These are phyloP conservation scores for Aspergillus chevalieri DNA, from an alignment of 2,329 filamentous ascomycete species.

Conservation along the genomic window DNA sequence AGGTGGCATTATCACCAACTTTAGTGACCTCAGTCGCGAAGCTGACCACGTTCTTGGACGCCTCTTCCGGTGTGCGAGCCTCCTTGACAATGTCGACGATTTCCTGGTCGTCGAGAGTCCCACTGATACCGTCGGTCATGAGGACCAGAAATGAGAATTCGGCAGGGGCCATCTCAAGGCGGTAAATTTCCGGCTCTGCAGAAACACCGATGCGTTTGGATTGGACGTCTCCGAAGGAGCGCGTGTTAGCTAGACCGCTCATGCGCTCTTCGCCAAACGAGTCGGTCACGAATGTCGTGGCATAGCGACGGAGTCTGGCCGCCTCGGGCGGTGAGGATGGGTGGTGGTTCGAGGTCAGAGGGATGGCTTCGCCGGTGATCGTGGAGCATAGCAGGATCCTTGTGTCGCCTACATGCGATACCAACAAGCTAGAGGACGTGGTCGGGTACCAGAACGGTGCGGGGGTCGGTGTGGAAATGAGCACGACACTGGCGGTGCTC, in stretches of 20 bases:
- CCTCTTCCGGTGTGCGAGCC: slow-evolving; percentile 82
- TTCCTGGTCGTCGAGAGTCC: slow-evolving; percentile 82
- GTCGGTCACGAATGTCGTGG: slow-evolving; percentile 82
- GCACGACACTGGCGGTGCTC: slow-evolving; percentile 80
- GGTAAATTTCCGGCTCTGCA: slow-evolving; percentile 82
- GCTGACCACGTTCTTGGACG: slow-evolving; percentile 67
- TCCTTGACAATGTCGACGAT: slow-evolving; percentile 96
- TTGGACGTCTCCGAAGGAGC: slow-evolving; percentile 86
- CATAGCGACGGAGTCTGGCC: slow-evolving; percentile 75
- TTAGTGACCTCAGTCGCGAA: slow-evolving; percentile 80
- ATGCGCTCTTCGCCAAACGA: slow-evolving; percentile 97
- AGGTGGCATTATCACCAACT: slow-evolving; percentile 60
- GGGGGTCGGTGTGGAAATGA: slow-evolving; percentile 87
- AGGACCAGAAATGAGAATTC: slow-evolving; percentile 87
- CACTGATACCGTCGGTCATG: slow-evolving; percentile 82
- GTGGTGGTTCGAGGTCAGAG: slow-evolving; percentile 86
- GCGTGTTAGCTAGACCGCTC: slow-evolving; percentile 84
- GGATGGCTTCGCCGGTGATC: slow-evolving; percentile 68
- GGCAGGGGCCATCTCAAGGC: slow-evolving; percentile 71
- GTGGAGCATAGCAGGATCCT: slow-evolving; percentile 86
- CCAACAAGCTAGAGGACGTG: slow-evolving; percentile 73
- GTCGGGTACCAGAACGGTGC: slow-evolving; percentile 93
- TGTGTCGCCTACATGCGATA: slow-evolving; percentile 90
- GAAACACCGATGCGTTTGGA: slow-evolving; percentile 90
- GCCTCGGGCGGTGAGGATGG: slow-evolving; percentile 81